These are phyloP conservation scores for Pilobolus umbonatus DNA, from an alignment of 192 early-diverging fungal species.

Conservation along the genomic window DNA sequence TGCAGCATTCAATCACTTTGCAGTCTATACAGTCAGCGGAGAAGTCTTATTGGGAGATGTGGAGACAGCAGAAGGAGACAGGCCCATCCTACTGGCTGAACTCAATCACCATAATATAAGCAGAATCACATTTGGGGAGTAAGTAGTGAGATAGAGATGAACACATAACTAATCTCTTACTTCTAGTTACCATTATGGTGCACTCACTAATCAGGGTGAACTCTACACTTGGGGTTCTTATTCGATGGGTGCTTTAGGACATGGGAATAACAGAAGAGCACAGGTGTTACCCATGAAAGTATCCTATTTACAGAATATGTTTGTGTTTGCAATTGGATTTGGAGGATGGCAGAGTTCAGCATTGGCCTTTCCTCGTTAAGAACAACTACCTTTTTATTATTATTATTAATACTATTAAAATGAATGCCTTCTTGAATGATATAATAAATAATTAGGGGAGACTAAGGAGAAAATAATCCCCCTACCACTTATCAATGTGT, in stretches of 20 bases:
- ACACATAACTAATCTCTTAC: background rate
- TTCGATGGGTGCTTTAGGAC: constrained; percentile 18
- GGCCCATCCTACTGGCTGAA: background rate
- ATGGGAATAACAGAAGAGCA: background rate
- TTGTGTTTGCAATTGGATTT: constrained; percentile 28
- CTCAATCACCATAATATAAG: constrained; percentile 9
- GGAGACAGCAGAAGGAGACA: background rate
- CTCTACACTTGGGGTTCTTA: constrained; percentile 20
- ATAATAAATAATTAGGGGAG: too few species aligned
- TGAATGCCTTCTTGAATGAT: too few species aligned
- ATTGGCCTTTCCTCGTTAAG: too few species aligned
- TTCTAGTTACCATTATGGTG: constrained; percentile 23
- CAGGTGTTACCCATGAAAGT: background rate
- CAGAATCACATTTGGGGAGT: constrained; percentile 28
- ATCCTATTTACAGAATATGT: constrained; percentile 11
- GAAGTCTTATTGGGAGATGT: constrained; percentile 5
- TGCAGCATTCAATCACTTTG: constrained; percentile 15
- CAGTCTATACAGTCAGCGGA: constrained; percentile 14
- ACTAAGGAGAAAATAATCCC: too few species aligned
- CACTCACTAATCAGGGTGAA: constrained; percentile 15
- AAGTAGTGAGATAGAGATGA: background rate
- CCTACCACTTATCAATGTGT: too few species aligned
- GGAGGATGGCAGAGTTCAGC: constrained; percentile 26
- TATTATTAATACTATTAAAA: too few species aligned
- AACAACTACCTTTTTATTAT: too few species aligned